These are phyloP conservation scores for Tolypocladium inflatum DNA, from an alignment of 2,329 filamentous ascomycete species.

Conservation along the genomic window DNA sequence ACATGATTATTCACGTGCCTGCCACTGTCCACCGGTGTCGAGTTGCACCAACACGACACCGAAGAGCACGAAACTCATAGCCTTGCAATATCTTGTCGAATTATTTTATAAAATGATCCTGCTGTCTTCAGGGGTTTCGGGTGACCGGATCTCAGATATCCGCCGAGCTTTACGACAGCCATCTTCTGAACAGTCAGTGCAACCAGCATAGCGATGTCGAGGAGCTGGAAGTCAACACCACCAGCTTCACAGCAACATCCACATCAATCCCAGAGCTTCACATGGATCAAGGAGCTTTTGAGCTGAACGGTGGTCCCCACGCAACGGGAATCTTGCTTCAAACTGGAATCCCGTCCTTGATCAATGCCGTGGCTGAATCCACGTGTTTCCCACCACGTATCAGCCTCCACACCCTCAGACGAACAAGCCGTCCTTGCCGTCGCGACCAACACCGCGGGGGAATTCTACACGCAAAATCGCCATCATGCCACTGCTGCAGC, in stretches of 20 bases:
- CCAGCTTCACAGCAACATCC: neutral
- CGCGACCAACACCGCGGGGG: neutral
- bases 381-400: neutral
- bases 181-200: neutral
- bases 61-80: neutral
- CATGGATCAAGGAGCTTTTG: too few species aligned
- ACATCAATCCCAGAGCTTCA: neutral
- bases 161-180: neutral
- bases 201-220: neutral
- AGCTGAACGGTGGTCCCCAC: neutral
- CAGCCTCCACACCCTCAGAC: neutral
- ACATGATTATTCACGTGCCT: slow-evolving; percentile 23
- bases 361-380: neutral
- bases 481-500: neutral
- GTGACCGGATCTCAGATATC: too few species aligned
- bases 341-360: neutral
- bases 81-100: neutral
- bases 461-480: neutral
- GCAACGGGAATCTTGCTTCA: neutral
- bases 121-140: neutral
- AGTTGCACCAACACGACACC: neutral
- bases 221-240: neutral
- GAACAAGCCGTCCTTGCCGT: neutral
- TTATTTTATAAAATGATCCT: too few species aligned
- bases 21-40: too few species aligned